phyloP scores from a whole-genome alignment of 2,329 filamentous ascomycete genomes.

The Knufia petricola region DNA sequence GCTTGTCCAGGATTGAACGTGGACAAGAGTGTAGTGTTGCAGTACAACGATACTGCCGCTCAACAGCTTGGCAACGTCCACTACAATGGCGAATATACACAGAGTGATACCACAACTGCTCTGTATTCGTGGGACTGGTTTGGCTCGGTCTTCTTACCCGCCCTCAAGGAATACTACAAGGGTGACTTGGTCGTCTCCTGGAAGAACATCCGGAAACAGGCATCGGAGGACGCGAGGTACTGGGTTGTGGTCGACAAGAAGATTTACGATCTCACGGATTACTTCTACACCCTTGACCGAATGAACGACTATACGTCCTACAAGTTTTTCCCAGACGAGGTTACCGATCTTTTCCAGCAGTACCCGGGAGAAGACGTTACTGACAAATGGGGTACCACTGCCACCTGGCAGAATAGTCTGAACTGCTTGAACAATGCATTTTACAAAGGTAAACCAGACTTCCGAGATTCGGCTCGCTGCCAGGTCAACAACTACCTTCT shows the following conservation, averaged over 20 bases:
- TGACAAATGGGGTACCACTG: constrained; percentile 46
- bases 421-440: constrained; percentile 77
- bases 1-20: constrained; percentile 67
- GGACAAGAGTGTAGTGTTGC: constrained; percentile 39
- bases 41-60: constrained; percentile 57
- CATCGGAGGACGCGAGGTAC: constrained; percentile 54
- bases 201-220: constrained; percentile 52
- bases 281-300: constrained; percentile 64
- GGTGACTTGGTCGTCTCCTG: constrained; percentile 69
- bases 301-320: constrained; percentile 49
- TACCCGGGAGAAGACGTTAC: constrained; percentile 77
- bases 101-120: constrained; percentile 46
- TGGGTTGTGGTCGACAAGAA: constrained; percentile 71
- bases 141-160: constrained; percentile 58
- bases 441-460: constrained; percentile 74
- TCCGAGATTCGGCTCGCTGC: constrained; percentile 66
- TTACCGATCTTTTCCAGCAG: constrained; percentile 59
- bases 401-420: constrained; percentile 54
- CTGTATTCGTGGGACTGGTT: constrained; percentile 69
- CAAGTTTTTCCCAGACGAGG: constrained; percentile 59
- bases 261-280: constrained; percentile 86
- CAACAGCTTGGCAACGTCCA: constrained; percentile 47
- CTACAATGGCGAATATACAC: constrained; percentile 53
- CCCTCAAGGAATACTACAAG: constrained; percentile 77
- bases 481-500: constrained; percentile 87